These are phyloP conservation scores for Penicillium freii DNA, from an alignment of 2,329 filamentous ascomycete species.

Conservation along the genomic window DNA sequence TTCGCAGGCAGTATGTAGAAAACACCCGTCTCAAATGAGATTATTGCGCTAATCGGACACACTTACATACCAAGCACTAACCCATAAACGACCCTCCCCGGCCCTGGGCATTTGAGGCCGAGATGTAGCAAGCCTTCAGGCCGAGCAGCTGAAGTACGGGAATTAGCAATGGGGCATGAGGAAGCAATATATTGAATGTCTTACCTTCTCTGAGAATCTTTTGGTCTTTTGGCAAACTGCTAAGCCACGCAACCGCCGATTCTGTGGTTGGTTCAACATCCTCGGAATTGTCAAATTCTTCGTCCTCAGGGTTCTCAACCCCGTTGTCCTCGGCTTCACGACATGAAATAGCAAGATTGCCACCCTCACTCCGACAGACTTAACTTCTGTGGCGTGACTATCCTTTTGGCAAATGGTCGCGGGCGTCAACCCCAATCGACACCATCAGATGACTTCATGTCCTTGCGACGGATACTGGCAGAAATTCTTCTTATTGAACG, in stretches of 20 bases:
- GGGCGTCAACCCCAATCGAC: too few species aligned
- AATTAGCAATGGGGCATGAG: neutral
- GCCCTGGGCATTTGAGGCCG: neutral
- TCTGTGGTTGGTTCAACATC: too few species aligned
- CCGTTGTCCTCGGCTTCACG: too few species aligned
- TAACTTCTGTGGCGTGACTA: neutral
- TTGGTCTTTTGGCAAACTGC: neutral
- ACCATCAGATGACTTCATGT: too few species aligned
- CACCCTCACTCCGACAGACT: neutral
- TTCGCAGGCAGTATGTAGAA: neutral
- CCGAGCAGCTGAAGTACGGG: neutral
- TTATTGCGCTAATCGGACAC: neutral
- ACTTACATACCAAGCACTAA: neutral
- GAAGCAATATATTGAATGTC: neutral
- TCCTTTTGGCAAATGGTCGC: neutral
- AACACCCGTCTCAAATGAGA: neutral
- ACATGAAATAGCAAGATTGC: neutral
- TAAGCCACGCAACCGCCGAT: neutral
- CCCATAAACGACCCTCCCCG: neutral
- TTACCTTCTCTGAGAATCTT: neutral
- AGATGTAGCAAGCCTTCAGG: neutral
- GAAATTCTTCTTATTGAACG: too few species aligned
- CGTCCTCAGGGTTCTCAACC: too few species aligned
- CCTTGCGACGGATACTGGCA: too few species aligned
- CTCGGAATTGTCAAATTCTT: too few species aligned